These are phyloP conservation scores for Claviceps digitariae DNA, from an alignment of 2,329 filamentous ascomycete genomes.

Conservation along the genomic window DNA sequence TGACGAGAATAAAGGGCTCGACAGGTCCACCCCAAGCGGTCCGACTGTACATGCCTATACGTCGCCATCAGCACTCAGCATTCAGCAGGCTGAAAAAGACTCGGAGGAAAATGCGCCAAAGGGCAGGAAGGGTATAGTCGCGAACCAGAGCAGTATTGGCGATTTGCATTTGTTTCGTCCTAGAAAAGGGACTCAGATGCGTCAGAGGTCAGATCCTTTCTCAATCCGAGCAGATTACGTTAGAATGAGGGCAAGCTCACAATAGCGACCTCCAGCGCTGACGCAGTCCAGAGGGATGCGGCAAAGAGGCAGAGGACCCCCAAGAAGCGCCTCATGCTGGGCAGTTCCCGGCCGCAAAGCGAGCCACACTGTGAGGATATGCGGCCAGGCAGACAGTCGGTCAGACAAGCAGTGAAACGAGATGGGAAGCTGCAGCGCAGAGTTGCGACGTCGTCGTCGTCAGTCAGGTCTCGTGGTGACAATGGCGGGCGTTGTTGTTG, in stretches of 20 bases:
- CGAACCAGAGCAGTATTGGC: conserved; percentile 62
- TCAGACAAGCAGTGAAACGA: too few relatives aligned
- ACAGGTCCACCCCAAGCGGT: conserved; percentile 76
- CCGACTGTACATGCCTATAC: conserved; percentile 84
- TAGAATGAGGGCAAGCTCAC: conserved; percentile 7
- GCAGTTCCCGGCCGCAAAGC: conserved; percentile 3
- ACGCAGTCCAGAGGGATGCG: conserved; percentile 38
- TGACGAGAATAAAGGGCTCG: conserved; percentile 79
- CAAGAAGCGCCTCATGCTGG: conserved; percentile 41
- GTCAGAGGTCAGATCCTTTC: conserved; percentile 8
- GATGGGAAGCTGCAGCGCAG: neutral
- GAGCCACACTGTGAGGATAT: neutral
- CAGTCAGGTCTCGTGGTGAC: neutral
- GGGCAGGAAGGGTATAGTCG: too few relatives aligned
- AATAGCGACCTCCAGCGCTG: conserved; percentile 44
- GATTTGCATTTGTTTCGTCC: conserved; percentile 64
- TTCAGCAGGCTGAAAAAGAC: neutral
- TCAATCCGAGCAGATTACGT: neutral
- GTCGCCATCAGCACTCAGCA: neutral
- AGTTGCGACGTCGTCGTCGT: neutral
- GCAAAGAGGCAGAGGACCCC: conserved; percentile 34
- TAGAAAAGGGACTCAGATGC: conserved; percentile 22
- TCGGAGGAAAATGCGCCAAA: conserved; percentile 5
- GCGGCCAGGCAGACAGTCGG: neutral
- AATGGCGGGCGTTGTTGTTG: neutral